Conservation (phyloP, 768 basidiomycete species). For the Pulveroboletus sp. region DNA sequence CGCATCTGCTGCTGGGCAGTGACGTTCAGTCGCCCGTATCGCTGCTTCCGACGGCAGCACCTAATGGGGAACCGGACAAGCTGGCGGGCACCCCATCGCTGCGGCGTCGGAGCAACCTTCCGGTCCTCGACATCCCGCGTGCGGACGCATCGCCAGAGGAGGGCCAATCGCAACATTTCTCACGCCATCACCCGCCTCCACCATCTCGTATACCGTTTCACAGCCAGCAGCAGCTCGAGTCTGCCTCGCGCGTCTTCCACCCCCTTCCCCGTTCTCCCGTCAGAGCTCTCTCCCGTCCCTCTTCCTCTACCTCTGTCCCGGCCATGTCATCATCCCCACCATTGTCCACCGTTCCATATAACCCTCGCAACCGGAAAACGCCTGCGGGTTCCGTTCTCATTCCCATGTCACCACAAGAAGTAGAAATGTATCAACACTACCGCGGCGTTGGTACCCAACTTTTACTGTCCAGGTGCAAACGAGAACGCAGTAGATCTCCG, state of each 20-base stretch:
- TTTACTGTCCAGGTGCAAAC: conserved; percentile 50
- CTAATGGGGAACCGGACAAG: conserved; percentile 26
- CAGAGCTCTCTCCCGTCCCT: conserved; percentile 30
- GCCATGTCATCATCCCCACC: conserved; percentile 28
- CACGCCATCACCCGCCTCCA: conserved; percentile 20
- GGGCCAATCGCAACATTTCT: conserved; percentile 20
- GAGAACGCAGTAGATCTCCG: conserved; percentile 36
- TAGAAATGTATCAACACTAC: conserved; percentile 54
- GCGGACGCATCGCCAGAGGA: conserved; percentile 24
- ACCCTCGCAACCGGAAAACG: conserved; percentile 57
- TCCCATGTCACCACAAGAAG: conserved; percentile 61
- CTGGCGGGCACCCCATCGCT: conserved; percentile 24
- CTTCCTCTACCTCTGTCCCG: conserved; percentile 35
- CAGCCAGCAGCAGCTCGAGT: conserved; percentile 20
- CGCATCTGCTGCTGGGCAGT: conserved; percentile 35
- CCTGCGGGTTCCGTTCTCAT: conserved; percentile 58
- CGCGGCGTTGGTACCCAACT: conserved; percentile 53
- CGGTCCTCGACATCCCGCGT: conserved; percentile 32
- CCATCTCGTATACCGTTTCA: conserved; percentile 23
- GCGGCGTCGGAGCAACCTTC: conserved; percentile 30
- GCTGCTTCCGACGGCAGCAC: conserved; percentile 1
- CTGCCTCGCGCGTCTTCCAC: conserved; percentile 29
- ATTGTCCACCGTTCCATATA: conserved; percentile 52
- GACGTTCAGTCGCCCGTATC: conserved; percentile 24
- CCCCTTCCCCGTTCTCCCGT: conserved; percentile 29